Evolutionary conservation across 345 rosid genomes (phyloP).

Genomic region (Bruguiera gymnorhiza): DNA sequence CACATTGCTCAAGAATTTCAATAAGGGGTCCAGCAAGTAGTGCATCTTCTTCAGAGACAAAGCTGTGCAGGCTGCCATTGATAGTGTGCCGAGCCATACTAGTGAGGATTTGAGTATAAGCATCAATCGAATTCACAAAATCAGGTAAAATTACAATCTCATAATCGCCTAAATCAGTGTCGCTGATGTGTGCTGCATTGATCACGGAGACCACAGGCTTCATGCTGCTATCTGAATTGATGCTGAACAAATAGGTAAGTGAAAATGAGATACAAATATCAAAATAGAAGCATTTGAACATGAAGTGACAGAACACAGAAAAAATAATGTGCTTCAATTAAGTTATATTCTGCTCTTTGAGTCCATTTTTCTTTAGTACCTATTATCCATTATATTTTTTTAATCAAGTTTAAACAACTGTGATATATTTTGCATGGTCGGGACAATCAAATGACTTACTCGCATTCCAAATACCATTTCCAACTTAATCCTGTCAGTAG

Average conservation of each 20-base stretch:
- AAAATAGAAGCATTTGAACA: not conserved
- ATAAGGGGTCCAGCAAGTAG: slow-evolving; percentile 35
- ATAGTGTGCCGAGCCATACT: slow-evolving; percentile 56
- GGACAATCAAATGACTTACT: no score
- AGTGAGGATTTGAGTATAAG: slow-evolving; percentile 37
- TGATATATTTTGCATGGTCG: no score
- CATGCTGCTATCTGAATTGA: slow-evolving; percentile 19
- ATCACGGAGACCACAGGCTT: slow-evolving; percentile 37
- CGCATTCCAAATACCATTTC: no score
- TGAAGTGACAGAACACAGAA: no score
- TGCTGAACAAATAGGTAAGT: slow-evolving; percentile 15
- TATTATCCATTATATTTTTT: no score
- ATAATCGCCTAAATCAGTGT: slow-evolving; percentile 34
- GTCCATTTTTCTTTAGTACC: no score
- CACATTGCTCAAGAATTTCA: slow-evolving; percentile 48
- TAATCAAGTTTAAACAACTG: no score
- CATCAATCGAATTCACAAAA: slow-evolving; percentile 31
- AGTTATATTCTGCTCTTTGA: no score
- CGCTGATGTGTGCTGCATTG: slow-evolving; percentile 27
- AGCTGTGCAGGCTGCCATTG: slow-evolving; percentile 45
- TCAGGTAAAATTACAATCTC: slow-evolving; percentile 48
- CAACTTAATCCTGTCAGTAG: no score
- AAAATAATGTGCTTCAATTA: no score
- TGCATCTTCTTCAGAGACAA: slow-evolving; percentile 41
- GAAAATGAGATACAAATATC: not conserved